phyloP scores from a whole-genome alignment of 2,329 filamentous ascomycete genomes.

The Paecilomyces sp. region DNA sequence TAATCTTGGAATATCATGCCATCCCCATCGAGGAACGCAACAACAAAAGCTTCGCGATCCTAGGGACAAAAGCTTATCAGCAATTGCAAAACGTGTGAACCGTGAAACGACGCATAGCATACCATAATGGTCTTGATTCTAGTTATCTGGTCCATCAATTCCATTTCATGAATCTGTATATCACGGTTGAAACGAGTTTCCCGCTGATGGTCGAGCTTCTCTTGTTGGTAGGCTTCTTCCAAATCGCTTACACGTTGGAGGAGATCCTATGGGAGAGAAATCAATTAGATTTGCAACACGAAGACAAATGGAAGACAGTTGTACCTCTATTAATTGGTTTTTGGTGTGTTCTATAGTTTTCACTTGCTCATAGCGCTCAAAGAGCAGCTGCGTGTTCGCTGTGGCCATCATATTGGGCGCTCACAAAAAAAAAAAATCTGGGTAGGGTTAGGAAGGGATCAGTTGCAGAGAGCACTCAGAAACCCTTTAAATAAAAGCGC shows the following conservation, averaged over 20 bases:
- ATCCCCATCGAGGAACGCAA: conserved; percentile 50
- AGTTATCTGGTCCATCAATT: conserved; percentile 40
- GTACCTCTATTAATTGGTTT: conserved; percentile 43
- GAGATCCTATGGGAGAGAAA: conserved; percentile 32
- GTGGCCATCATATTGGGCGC: conserved; percentile 10
- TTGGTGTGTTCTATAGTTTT: conserved; percentile 39
- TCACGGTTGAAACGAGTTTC: conserved; percentile 43
- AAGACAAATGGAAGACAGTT: conserved; percentile 2
- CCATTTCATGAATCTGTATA: conserved; percentile 40
- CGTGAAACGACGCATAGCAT: conserved; percentile 5
- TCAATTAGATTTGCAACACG: conserved; percentile 10
- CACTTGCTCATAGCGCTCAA: conserved; percentile 39
- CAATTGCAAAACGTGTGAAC: neutral
- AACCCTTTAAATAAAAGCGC: neutral
- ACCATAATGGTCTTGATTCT: conserved; percentile 41
- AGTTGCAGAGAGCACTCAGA: neutral
- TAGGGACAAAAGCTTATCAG: conserved; percentile 11
- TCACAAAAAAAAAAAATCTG: conserved; percentile 1
- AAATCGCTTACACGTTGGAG: conserved; percentile 37
- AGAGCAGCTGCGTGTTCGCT: conserved; percentile 26
- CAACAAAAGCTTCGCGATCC: conserved; percentile 48
- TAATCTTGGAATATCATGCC: conserved; percentile 49
- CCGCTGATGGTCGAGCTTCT: conserved; percentile 41
- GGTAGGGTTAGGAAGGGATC: neutral
- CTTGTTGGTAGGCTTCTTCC: conserved; percentile 35